These are phyloP conservation scores for Xylariales sp. DNA, from an alignment of 2,329 filamentous ascomycete species.

Conservation along the genomic window DNA sequence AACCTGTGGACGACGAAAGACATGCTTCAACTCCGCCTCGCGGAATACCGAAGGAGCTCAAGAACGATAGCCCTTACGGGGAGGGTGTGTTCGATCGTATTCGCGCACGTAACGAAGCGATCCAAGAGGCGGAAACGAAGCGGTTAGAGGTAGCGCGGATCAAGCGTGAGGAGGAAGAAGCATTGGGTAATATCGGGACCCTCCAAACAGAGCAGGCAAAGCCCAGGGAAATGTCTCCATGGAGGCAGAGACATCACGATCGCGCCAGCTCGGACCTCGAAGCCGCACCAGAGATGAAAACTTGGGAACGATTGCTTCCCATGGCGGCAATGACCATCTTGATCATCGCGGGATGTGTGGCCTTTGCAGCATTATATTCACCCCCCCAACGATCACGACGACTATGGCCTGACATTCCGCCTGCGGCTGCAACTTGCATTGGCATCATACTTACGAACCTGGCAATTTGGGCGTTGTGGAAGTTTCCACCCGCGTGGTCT, in stretches of 20 bases:
- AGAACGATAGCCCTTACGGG: constrained; percentile 50
- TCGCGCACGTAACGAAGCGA: constrained; percentile 47
- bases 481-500: constrained; percentile 59
- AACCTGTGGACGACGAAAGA: constrained; percentile 7
- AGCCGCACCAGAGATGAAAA: constrained; percentile 45
- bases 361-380: constrained; percentile 45
- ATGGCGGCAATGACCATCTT: constrained; percentile 44
- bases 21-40: constrained; percentile 13
- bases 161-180: constrained; percentile 36
- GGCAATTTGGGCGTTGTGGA: constrained; percentile 54
- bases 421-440: constrained; percentile 60
- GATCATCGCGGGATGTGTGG: constrained; percentile 37
- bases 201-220: constrained; percentile 33
- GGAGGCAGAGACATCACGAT: constrained; percentile 36
- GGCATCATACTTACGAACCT: constrained; percentile 57
- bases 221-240: constrained; percentile 32
- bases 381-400: constrained; percentile 43
- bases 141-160: constrained; percentile 36
- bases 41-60: constrained; percentile 24
- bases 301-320: constrained; percentile 52
- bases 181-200: constrained; percentile 32
- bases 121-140: constrained; percentile 42
- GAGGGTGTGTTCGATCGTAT: constrained; percentile 53
- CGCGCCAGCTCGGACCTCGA: constrained; percentile 46
- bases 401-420: constrained; percentile 56